A percentile compares a stretch with the other conserved stretches of the same genome.
Conservation (phyloP, 768 basidiomycete species). For the Lactarius quietus region DNA sequence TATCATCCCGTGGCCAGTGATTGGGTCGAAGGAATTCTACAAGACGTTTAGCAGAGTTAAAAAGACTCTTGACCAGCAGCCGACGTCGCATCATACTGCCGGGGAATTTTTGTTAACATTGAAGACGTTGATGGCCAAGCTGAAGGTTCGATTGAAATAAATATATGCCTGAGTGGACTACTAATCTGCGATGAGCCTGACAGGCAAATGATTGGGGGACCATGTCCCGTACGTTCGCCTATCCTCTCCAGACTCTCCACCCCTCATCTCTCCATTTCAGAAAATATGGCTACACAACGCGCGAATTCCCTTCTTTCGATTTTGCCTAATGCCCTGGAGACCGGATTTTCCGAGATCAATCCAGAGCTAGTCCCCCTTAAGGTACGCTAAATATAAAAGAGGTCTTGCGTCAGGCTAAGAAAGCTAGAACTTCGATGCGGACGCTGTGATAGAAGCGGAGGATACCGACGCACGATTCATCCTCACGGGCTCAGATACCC, state of each 20-base stretch:
- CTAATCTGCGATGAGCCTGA: background rate
- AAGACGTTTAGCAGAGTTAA: conserved; percentile 48
- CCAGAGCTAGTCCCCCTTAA: conserved; percentile 48
- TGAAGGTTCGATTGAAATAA: conserved; percentile 44
- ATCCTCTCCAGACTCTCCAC: background rate
- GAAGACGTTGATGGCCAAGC: conserved; percentile 64
- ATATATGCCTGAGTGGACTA: too few relatives aligned
- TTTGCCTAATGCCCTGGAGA: conserved; percentile 46
- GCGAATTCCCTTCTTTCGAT: conserved; percentile 36
- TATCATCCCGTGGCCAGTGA: conserved; percentile 67
- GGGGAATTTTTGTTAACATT: conserved; percentile 54
- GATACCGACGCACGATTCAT: background rate
- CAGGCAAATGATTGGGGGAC: conserved; percentile 66
- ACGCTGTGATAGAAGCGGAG: background rate
- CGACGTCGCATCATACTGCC: conserved; percentile 47
- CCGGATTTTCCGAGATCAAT: conserved; percentile 44
- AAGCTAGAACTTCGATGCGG: background rate
- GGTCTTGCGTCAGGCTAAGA: background rate
- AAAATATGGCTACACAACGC: conserved; percentile 47
- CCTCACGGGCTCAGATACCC: background rate
- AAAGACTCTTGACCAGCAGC: conserved; percentile 46
- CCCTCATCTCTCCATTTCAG: conserved; percentile 28
- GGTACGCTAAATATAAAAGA: conserved; percentile 32
- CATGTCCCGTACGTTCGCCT: conserved; percentile 47
- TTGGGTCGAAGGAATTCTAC: conserved; percentile 60